These are phyloP conservation scores for Neurospora tetraspora DNA, from an alignment of 495 filamentous ascomycete species.

Conservation along the genomic window DNA sequence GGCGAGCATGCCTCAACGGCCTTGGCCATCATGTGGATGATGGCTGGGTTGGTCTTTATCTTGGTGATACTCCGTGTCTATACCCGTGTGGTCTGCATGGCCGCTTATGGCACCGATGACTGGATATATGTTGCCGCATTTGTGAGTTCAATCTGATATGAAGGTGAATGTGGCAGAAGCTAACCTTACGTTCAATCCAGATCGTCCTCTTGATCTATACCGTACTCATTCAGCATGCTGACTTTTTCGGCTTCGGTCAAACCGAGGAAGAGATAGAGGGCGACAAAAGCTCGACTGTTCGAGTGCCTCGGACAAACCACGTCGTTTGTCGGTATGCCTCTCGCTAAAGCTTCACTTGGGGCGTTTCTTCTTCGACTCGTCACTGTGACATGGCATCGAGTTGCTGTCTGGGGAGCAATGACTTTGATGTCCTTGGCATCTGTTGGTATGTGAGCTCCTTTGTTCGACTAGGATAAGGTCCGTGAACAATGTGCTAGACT, in stretches of 20 bases:
- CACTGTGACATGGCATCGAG: slow-evolving; percentile 21
- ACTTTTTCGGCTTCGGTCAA: slow-evolving; percentile 13
- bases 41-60: slow-evolving; percentile 7
- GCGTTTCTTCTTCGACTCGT: slow-evolving; percentile 23
- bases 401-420: slow-evolving; percentile 25
- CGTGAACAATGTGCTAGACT: not conserved
- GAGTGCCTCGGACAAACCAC: slow-evolving; percentile 8
- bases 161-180: not conserved
- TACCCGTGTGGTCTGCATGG: slow-evolving; percentile 20
- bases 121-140: slow-evolving; percentile 20
- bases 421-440: slow-evolving; percentile 5
- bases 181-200: not conserved
- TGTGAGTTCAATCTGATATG: not conserved
- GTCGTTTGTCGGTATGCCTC: slow-evolving; percentile 18
- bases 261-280: slow-evolving; percentile 4
- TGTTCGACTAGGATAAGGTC: not conserved
- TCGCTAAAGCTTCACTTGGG: slow-evolving; percentile 24
- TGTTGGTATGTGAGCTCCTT: slow-evolving; percentile 7
- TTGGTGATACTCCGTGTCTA: slow-evolving; percentile 21
- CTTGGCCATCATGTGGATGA: slow-evolving; percentile 17
- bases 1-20: slow-evolving; percentile 5
- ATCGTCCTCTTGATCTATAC: slow-evolving; percentile 18
- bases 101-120: slow-evolving; percentile 24
- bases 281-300: not conserved
- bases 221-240: slow-evolving; percentile 19